These are phyloP conservation scores for Arthrobotrys musiformis DNA, from an alignment of 2,329 filamentous ascomycete species.

Conservation along the genomic window DNA sequence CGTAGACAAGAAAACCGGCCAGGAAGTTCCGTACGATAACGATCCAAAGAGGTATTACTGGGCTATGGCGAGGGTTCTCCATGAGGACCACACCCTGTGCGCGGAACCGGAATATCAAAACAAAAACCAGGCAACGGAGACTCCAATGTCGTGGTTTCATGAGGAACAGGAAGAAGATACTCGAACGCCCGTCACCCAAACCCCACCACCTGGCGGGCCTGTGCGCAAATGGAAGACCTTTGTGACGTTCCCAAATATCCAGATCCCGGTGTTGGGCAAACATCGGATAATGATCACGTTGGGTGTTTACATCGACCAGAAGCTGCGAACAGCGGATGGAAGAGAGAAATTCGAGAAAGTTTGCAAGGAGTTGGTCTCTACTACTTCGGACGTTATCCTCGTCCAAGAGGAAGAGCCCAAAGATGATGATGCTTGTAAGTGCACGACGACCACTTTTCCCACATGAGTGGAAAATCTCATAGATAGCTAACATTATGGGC, in stretches of 20 bases:
- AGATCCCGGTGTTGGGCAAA: slow-evolving; percentile 32
- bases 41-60: slow-evolving; percentile 44
- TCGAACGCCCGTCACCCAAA: slow-evolving; percentile 45
- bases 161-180: slow-evolving; percentile 53
- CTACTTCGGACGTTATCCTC: slow-evolving; percentile 42
- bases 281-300: slow-evolving; percentile 43
- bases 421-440: slow-evolving; percentile 30
- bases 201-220: slow-evolving; percentile 43
- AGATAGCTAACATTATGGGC: background rate
- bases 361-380: slow-evolving; percentile 29
- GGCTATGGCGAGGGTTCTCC: slow-evolving; percentile 42
- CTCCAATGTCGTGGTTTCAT: slow-evolving; percentile 53
- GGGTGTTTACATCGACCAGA: slow-evolving; percentile 48
- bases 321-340: slow-evolving; percentile 28
- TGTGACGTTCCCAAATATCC: slow-evolving; percentile 50
- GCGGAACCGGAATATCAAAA: slow-evolving; percentile 38
- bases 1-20: slow-evolving; percentile 44
- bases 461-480: background rate
- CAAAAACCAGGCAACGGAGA: slow-evolving; percentile 38
- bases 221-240: slow-evolving; percentile 51
- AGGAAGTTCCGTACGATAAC: slow-evolving; percentile 52
- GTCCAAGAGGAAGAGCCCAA: slow-evolving; percentile 51
- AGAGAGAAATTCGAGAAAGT: slow-evolving; percentile 38
- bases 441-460: background rate
- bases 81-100: slow-evolving; percentile 33